phyloP scores from a whole-genome alignment of 352 stramenopile species.

The Pythium oligandrum region DNA sequence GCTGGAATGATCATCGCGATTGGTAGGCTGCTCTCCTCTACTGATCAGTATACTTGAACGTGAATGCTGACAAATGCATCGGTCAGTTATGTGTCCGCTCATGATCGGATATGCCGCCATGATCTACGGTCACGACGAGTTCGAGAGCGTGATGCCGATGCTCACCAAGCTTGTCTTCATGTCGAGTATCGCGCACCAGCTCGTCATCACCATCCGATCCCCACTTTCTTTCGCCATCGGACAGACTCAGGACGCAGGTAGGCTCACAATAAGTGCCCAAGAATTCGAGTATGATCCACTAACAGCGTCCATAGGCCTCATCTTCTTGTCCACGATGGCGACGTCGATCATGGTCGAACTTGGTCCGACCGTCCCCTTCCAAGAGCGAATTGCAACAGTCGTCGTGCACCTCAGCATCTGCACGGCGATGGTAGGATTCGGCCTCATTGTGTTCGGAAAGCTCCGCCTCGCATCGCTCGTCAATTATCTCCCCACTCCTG shows the following conservation, averaged over 20 bases:
- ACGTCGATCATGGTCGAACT: constrained; percentile 82
- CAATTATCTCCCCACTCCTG: constrained; percentile 93
- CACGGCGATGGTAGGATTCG: constrained; percentile 86
- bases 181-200: constrained; percentile 92
- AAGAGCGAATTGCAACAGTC: constrained; percentile 83
- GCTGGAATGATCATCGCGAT: constrained; percentile 88
- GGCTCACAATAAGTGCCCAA: neutral
- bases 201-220: constrained; percentile 88
- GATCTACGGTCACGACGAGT: constrained; percentile 87
- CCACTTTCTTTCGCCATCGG: constrained; percentile 94
- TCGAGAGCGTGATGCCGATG: constrained; percentile 43
- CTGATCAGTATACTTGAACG: too few relatives aligned
- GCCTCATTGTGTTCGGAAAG: constrained; percentile 89
- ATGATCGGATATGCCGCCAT: constrained; percentile 91
- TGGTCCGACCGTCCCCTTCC: constrained; percentile 43
- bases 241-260: constrained; percentile 92
- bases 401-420: constrained; percentile 89
- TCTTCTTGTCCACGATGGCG: constrained; percentile 95
- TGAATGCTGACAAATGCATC: too few relatives aligned
- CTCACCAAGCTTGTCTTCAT: constrained; percentile 93
- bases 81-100: constrained; percentile 36
- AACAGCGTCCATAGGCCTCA: constrained; percentile 45
- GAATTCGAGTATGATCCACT: neutral
- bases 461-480: constrained; percentile 89
- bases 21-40: too few relatives aligned